Evolutionary conservation across 192 early-diverging fungal genomes (phyloP).

Genomic region (Coemansia sp.): DNA sequence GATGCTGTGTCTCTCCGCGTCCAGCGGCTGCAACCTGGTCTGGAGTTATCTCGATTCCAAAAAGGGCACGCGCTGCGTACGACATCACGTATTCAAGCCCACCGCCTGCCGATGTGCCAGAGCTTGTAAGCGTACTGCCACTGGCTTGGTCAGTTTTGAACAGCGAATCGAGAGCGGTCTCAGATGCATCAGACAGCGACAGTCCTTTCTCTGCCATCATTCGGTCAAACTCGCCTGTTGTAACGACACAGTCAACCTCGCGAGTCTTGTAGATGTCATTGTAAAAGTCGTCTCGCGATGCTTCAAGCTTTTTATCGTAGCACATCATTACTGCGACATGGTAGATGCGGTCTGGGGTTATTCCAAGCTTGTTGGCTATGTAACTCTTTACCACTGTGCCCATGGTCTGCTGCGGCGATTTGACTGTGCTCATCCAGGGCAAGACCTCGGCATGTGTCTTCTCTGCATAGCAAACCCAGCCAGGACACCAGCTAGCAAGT

Average conservation of each 20-base stretch:
- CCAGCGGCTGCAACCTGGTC: slow-evolving; percentile 53
- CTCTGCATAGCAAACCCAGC: slow-evolving; percentile 99
- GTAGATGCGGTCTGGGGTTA: slow-evolving; percentile 74
- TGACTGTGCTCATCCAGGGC: slow-evolving; percentile 82
- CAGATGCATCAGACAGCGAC: slow-evolving; percentile 51
- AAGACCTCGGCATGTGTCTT: slow-evolving; percentile 92
- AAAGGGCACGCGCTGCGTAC: slow-evolving; percentile 76
- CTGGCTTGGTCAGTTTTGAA: slow-evolving; percentile 35
- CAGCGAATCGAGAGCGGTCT: slow-evolving; percentile 59
- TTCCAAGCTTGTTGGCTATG: slow-evolving; percentile 62
- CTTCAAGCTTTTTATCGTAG: slow-evolving; percentile 99
- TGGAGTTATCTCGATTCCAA: slow-evolving; percentile 62
- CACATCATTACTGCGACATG: slow-evolving; percentile 98
- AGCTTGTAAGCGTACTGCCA: slow-evolving; percentile 55
- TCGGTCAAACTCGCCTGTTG: slow-evolving; percentile 88
- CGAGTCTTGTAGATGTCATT: slow-evolving; percentile 74
- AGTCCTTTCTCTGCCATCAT: slow-evolving; percentile 71
- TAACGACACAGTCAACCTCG: slow-evolving; percentile 96
- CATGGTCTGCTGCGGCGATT: slow-evolving; percentile 98
- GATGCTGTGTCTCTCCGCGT: slow-evolving; percentile 37
- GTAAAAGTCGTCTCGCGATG: slow-evolving; percentile 89
- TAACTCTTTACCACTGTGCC: slow-evolving; percentile 89
- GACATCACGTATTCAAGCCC: slow-evolving; percentile 85
- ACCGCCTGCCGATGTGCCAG: slow-evolving; percentile 88
- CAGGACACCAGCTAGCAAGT: slow-evolving; percentile 66